Evolutionary conservation across 73 alveolate species (phyloP).

Genomic region (Uronychia setigera): DNA sequence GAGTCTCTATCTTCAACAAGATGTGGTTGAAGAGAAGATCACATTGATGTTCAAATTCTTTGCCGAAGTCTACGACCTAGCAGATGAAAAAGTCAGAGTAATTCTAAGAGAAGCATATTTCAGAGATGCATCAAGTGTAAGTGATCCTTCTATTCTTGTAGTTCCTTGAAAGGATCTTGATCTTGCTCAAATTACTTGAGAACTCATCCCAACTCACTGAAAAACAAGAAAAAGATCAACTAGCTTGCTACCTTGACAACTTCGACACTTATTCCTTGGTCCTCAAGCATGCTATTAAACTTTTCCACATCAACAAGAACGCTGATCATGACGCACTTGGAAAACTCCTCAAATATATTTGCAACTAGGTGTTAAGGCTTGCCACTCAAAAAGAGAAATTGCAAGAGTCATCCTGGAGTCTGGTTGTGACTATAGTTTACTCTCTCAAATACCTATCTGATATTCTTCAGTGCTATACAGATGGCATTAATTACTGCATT

Average conservation of each 20-base stretch:
- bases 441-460: neutral
- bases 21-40: neutral
- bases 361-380: neutral
- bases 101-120: neutral
- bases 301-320: conserved; percentile 10
- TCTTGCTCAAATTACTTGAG: neutral
- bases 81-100: neutral
- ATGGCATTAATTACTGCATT: conserved; percentile 1
- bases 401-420: neutral
- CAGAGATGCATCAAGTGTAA: neutral
- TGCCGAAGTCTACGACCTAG: neutral
- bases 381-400: neutral
- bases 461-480: neutral
- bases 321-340: neutral
- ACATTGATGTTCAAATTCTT: neutral
- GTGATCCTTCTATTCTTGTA: neutral
- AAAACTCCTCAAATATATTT: neutral
- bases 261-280: neutral
- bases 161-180: neutral
- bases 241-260: neutral
- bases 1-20: neutral
- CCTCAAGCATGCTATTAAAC: neutral
- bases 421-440: neutral
- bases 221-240: neutral
- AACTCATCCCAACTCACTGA: neutral